phyloP scores from a whole-genome alignment of 345 rosid species.

The Sapria himalayana region DNA sequence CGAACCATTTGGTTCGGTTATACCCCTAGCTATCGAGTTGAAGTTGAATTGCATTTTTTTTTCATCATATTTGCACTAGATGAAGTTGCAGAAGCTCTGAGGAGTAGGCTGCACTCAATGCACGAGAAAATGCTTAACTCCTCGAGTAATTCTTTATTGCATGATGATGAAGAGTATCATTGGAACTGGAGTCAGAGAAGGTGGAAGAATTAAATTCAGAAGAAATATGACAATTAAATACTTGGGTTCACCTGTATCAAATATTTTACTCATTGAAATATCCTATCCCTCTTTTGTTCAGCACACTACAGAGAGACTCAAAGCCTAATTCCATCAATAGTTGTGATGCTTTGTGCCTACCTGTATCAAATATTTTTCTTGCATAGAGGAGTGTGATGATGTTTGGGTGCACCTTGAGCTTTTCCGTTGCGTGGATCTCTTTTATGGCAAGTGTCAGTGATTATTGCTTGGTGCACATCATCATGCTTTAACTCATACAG shows the following conservation, averaged over 20 bases:
- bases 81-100: too few species aligned
- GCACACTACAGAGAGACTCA: constrained; percentile 57
- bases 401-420: constrained; percentile 78
- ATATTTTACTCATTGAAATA: constrained; percentile 79
- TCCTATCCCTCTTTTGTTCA: constrained; percentile 69
- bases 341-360: constrained; percentile 81
- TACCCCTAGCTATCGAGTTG: too few species aligned
- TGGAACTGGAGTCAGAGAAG: too few species aligned
- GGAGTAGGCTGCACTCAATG: too few species aligned
- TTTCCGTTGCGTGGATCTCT: constrained; percentile 71
- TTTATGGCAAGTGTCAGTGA: constrained; percentile 47
- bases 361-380: constrained; percentile 59
- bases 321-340: constrained; percentile 88
- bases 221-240: too few species aligned
- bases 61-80: too few species aligned
- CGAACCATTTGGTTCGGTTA: too few species aligned
- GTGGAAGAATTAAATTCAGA: too few species aligned
- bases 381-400: constrained; percentile 51
- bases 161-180: too few species aligned
- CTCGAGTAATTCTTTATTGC: too few species aligned
- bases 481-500: constrained; percentile 91
- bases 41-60: too few species aligned
- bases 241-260: constrained; percentile 58
- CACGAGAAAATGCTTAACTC: too few species aligned
- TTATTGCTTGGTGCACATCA: constrained; percentile 78